These are phyloP conservation scores for Fusarium virguliforme DNA, from an alignment of 2,329 filamentous ascomycete species.

Conservation along the genomic window DNA sequence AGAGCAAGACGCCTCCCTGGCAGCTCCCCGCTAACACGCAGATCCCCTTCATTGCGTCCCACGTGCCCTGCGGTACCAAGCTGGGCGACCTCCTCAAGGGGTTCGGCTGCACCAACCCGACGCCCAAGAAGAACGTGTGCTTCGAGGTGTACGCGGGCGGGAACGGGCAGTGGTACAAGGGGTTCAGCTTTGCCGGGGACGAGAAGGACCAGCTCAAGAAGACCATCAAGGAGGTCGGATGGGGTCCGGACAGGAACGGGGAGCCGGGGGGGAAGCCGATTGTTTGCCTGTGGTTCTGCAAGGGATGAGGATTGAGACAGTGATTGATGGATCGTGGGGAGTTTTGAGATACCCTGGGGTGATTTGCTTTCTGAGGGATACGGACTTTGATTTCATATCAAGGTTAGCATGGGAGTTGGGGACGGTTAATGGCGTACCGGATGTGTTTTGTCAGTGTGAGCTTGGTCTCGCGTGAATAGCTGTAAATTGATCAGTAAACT, in stretches of 20 bases:
- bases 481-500: slow-evolving; percentile 2
- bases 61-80: slow-evolving; percentile 69
- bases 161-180: slow-evolving; percentile 73
- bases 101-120: slow-evolving; percentile 70
- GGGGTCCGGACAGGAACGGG: slow-evolving; percentile 69
- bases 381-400: no score
- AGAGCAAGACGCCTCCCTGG: slow-evolving; percentile 68
- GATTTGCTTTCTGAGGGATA: not conserved
- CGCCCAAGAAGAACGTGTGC: slow-evolving; percentile 69
- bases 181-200: slow-evolving; percentile 66
- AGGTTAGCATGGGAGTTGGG: not conserved
- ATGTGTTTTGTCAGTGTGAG: not conserved
- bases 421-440: not conserved
- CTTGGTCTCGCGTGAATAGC: not conserved
- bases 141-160: slow-evolving; percentile 71
- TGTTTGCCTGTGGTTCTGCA: slow-evolving; percentile 74
- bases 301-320: slow-evolving; percentile 57
- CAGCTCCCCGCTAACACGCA: slow-evolving; percentile 60
- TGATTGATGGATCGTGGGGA: not conserved
- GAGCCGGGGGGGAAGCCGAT: slow-evolving; percentile 66
- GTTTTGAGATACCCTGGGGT: not conserved
- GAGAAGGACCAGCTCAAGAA: slow-evolving; percentile 65
- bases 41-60: slow-evolving; percentile 65
- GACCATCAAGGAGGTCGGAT: slow-evolving; percentile 71
- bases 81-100: slow-evolving; percentile 72